Conservation (phyloP, 768 basidiomycete genomes). For the Podaxis sp. region DNA sequence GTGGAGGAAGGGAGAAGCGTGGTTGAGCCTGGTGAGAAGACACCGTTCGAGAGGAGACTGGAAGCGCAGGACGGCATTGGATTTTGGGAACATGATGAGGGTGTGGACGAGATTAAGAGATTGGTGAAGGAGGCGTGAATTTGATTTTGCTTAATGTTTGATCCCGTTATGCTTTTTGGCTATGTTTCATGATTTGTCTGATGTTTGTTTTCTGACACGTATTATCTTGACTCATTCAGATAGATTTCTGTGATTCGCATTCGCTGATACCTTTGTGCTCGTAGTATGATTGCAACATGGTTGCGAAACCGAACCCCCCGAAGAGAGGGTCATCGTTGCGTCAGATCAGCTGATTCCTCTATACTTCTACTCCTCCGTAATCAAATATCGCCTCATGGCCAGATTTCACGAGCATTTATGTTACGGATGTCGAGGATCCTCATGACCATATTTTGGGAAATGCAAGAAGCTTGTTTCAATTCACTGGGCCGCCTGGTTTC, state of each 20-base stretch:
- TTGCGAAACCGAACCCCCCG: too few species aligned
- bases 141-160: not conserved
- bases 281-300: too few species aligned
- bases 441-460: not conserved
- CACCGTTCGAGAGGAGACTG: conserved; percentile 12
- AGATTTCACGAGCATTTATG: not conserved
- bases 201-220: not conserved
- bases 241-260: too few species aligned
- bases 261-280: too few species aligned
- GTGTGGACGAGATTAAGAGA: conserved; percentile 65
- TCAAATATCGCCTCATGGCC: not conserved
- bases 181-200: too few species aligned
- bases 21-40: conserved; percentile 13
- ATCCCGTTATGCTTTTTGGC: not conserved
- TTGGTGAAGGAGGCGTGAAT: conserved; percentile 53
- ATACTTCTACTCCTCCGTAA: too few species aligned
- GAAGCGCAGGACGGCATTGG: conserved; percentile 17
- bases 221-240: too few species aligned
- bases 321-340: too few species aligned
- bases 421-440: not conserved
- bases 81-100: conserved; percentile 76
- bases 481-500: not conserved
- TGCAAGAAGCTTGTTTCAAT: not conserved
- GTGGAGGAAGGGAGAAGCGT: conserved; percentile 16
- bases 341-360: not conserved